Percentiles rank a stretch among this genome's conserved stretches.
Conservation (phyloP, 352 stramenopile genomes). For the Thalassiosira mediterranea region DNA sequence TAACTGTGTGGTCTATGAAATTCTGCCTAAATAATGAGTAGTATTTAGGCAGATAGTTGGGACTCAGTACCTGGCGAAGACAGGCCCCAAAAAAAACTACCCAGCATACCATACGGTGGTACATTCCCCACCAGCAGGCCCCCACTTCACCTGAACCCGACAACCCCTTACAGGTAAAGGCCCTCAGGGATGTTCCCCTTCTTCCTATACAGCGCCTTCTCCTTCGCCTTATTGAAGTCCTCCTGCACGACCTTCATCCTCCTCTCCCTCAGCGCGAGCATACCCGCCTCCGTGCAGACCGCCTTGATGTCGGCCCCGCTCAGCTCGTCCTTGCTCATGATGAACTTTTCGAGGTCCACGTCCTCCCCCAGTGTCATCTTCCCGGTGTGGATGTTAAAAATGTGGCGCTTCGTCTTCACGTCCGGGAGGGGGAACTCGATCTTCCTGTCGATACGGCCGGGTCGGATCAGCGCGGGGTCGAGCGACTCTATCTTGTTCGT, state of each 20-base stretch:
- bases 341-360: constrained; percentile 99
- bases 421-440: constrained; percentile 99
- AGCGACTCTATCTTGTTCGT: constrained; percentile 99
- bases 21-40: too few species aligned
- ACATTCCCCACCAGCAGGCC: too few species aligned
- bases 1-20: too few species aligned
- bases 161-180: constrained; percentile 99
- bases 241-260: constrained; percentile 99
- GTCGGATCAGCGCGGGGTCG: constrained; percentile 98
- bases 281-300: constrained; percentile 98
- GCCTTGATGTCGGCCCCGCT: constrained; percentile 99
- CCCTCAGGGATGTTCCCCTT: constrained; percentile 99
- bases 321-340: constrained; percentile 99
- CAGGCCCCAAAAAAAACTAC: too few species aligned
- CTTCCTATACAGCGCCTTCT: constrained; percentile 99
- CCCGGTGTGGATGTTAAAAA: constrained; percentile 99
- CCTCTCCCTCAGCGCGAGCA: constrained; percentile 97
- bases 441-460: constrained; percentile 99
- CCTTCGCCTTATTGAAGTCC: constrained; percentile 99
- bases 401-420: constrained; percentile 99
- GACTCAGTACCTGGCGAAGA: too few species aligned
- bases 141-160: too few species aligned
- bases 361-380: constrained; percentile 98
- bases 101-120: too few species aligned
- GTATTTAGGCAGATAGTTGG: too few species aligned